Percentiles rank a stretch among this genome's conserved stretches.
Evolutionary conservation across 2,329 filamentous ascomycete genomes (phyloP).

Genomic region (Helotiales sp.): DNA sequence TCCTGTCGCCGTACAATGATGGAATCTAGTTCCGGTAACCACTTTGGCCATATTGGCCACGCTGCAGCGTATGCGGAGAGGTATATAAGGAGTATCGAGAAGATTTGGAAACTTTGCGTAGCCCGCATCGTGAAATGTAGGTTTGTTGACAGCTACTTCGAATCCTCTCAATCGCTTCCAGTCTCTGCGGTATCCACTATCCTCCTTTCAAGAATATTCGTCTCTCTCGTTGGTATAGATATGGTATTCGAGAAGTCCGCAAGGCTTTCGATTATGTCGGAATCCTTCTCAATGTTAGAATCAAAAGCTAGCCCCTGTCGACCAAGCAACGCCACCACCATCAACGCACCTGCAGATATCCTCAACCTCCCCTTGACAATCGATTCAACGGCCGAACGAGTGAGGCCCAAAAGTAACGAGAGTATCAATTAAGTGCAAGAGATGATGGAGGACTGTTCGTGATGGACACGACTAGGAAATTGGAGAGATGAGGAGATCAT

Average conservation of each 20-base stretch:
- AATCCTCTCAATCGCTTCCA: conserved; percentile 2
- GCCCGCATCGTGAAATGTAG: conserved; percentile 47
- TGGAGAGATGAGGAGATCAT: conserved; percentile 7
- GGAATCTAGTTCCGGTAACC: conserved; percentile 53
- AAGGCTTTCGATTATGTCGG: not conserved
- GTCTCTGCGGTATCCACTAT: not conserved
- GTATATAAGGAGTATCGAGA: conserved; percentile 52
- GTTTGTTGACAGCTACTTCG: conserved; percentile 26
- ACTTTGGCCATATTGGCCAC: conserved; percentile 54
- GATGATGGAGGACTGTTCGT: not conserved
- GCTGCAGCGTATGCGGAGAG: conserved; percentile 42
- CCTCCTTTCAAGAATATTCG: not conserved
- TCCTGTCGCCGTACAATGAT: conserved; percentile 51
- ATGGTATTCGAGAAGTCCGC: not conserved
- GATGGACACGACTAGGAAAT: not conserved
- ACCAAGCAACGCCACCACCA: conserved; percentile 15
- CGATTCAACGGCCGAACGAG: conserved; percentile 27
- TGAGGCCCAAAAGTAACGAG: conserved; percentile 24
- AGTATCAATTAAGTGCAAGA: conserved; percentile 2
- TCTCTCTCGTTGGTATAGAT: not conserved
- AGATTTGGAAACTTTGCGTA: conserved; percentile 45
- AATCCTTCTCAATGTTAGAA: conserved; percentile 4
- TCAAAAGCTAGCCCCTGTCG: conserved; percentile 6
- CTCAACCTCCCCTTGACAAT: conserved; percentile 1
- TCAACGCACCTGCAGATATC: conserved; percentile 5